Base-by-base conservation (phyloP, 768 basidiomycete species). In the Lentinula guzmanii region DNA sequence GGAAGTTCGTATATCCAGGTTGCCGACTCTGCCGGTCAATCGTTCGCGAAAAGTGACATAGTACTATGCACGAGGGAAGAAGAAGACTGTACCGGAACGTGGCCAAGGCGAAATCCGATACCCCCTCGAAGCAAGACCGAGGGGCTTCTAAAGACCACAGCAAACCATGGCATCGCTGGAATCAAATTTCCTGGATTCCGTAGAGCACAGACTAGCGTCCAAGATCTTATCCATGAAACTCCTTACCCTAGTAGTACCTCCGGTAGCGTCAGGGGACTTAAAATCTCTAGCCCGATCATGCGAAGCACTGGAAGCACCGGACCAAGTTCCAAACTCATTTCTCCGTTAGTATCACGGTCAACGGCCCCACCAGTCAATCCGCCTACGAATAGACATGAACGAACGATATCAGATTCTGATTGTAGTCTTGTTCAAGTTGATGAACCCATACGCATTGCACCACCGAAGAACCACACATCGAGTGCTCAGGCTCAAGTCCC, bases 1-100 rank as follows among this genome's bases (percentile, higher is more conserved):
- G 55, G 55, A 56, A 56, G 55, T 5, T 56, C 55, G 16, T 56
- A 56, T 28, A 56, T 56, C 31, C 37, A 56, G 24, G 55, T 56
- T 31, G 37, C 28, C 18, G 37, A 39, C 21, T 41, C 55, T 31
- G 9, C 18, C 46, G 46, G 18, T 16, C 16, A 45, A 18, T 4
- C n/a, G 7, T 18, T 45, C 21, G 46, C 21, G 46, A 48, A 48
- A 18, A 48, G 21, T 11, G 42, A 43, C 13, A 15, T 16, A 43
- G 21, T 8, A 11, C 8, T 39, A 13, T 39, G 13, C 13, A 8
- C 18, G 8, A 48, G 6, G 8, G 4, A 7, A n/a, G 18, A 48
- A 21, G 46, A 48, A 48, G 46, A 48, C 21, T 2, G 1, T 28
- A 18, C 18, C 9, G 1, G 46, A 4, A 48, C 46, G 3, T 24